Base-by-base conservation (phyloP, 371 early-diverging fungal species). In the Apophysomyces elegans region DNA sequence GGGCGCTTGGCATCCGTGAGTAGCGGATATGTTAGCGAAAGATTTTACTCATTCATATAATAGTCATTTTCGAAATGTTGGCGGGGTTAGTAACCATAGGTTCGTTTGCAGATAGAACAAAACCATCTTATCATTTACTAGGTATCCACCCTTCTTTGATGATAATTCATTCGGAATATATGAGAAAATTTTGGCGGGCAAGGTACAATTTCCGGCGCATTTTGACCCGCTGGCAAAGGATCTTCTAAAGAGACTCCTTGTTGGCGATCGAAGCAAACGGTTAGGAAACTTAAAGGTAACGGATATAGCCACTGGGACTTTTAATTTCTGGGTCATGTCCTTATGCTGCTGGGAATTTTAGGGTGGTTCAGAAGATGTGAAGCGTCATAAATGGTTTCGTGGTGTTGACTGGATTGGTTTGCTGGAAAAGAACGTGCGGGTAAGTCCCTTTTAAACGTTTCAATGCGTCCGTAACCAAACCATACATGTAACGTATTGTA, bases 111-210 rank as follows among this genome's bases (percentile, higher is more conserved):
- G 16, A 36, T 57, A 1, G 32, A 21, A 18, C 9, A 50, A 18
- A 26, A 26, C 9, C 35, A 37, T 37, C 39, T 47, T 38, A 38
- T 62, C 21, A 9, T 39, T 63, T 41, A 36, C 37, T 37, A 95
- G 96, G 38, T 86, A 95, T 68, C 98, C 98, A 35, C 99, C 99
- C 9, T 99, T 97, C 83, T 95, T 93, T 77, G 99, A 97, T 73
- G 96, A 98, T 64, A 96, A 95, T 50, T 91, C 91, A 16, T 90
- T 91, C 68, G 91, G 90, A 11, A 92, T 93, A 67, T 95, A 94
- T 72, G 93, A 93, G 67, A 90, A 88, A 73, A 95, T 96, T 58
- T 77, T 93, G 58, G 84, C 81, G 32, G 89, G 90, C 63, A 92
- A 91, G 67, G 84, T 95, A 41, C 86, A 85, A 67, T 99, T 95